These are phyloP conservation scores for Jaminaea rosea DNA, from an alignment of 1,284 basidiomycete species.

Conservation along the genomic window DNA sequence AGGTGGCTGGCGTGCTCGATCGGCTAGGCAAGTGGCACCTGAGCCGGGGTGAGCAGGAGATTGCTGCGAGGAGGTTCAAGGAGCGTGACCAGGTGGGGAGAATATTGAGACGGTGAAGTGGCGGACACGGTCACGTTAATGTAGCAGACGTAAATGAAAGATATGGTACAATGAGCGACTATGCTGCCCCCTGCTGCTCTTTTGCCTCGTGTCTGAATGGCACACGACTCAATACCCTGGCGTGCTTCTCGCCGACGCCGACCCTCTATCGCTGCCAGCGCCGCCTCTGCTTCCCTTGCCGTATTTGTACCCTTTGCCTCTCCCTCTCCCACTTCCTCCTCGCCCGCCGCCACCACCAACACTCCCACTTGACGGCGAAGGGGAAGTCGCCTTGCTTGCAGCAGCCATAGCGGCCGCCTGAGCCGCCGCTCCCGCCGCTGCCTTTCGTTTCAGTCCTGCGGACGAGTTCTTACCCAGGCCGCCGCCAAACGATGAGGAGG, in stretches of 20 bases:
- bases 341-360: not conserved
- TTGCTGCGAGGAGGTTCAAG: slow-evolving; percentile 9
- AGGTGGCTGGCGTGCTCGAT: slow-evolving; percentile 17
- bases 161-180: not conserved
- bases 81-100: slow-evolving; percentile 18
- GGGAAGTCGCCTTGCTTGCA: not conserved
- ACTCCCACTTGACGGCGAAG: not conserved
- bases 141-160: not conserved
- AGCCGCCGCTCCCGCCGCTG: not conserved
- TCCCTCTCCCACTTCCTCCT: not conserved
- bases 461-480: not conserved
- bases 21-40: slow-evolving; percentile 9
- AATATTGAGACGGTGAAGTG: slow-evolving; percentile 10
- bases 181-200: not conserved
- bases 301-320: not conserved
- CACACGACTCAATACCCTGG: too few species aligned
- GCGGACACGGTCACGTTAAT: not conserved
- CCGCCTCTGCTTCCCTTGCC: not conserved
- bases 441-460: not conserved
- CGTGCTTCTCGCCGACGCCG: not conserved
- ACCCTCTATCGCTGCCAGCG: not conserved
- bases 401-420: not conserved
- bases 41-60: slow-evolving; percentile 5
- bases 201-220: not conserved
- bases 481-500: too few species aligned